Conservation (phyloP, 148 eudicot genomes). For the Rhododendron ovatum region DNA sequence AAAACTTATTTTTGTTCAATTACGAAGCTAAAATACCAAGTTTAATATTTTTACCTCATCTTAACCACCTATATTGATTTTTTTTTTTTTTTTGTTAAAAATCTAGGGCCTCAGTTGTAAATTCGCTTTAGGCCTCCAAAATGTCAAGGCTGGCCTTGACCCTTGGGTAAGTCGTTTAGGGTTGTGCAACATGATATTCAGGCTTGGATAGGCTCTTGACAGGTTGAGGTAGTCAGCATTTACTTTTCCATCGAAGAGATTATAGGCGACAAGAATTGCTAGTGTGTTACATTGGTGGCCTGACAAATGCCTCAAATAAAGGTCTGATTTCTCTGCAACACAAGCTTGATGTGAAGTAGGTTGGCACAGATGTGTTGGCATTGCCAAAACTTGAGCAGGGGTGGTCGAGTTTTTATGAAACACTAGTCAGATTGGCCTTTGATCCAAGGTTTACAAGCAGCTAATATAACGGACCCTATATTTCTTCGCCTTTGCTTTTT, state of each 20-base stretch:
- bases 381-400: background rate
- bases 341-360: background rate
- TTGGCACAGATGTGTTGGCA: background rate
- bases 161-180: background rate
- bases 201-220: background rate
- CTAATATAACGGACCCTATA: background rate
- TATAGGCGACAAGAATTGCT: background rate
- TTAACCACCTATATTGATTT: too few relatives aligned
- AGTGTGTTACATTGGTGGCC: background rate
- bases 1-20: too few relatives aligned
- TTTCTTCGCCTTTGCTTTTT: background rate
- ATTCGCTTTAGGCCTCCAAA: too few relatives aligned
- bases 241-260: too few relatives aligned
- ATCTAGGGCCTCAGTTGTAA: too few relatives aligned
- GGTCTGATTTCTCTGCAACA: background rate
- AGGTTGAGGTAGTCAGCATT: background rate
- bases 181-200: background rate
- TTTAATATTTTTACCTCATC: too few relatives aligned
- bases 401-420: background rate
- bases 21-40: too few relatives aligned
- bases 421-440: background rate
- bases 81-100: too few relatives aligned
- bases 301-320: background rate
- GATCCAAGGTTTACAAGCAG: conserved; percentile 1
- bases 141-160: too few relatives aligned